Evolutionary conservation across 257 asterid species (phyloP), one percentile per base, ranked within the genome.

Genomic region (Cordia subcordata): DNA sequence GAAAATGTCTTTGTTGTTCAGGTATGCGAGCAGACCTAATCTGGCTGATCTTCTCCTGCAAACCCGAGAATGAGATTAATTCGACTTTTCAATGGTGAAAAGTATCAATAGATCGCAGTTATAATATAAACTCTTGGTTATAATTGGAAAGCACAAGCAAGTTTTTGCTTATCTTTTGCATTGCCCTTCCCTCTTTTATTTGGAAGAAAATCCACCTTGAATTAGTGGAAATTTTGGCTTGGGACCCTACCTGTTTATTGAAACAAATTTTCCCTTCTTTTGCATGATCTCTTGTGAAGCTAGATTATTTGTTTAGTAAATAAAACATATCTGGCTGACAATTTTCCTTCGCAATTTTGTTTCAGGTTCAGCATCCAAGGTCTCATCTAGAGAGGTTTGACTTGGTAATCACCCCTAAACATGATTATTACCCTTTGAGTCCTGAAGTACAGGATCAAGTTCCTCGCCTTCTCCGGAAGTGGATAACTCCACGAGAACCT

Each of bases 311-410:
- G 35, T 11, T 42, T 1, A 6, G 18, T 50, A 19, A n/a, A n/a
- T n/a, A n/a, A 44, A 10, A 27, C 6, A 27, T 1, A 27, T 27
- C 35, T 27, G 27, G 32, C 40, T 27, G 35, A 40, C 53, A 20
- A 21, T 55, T 42, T 66, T 17, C 17, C 23, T 11, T 42, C 49
- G 32, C 51, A 46, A 19, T 60, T 49, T 57, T 59, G 54, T 72
- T 79, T 64, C 95, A 93, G 99, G 81, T 93, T 83, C 99, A 93
- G 79, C 99, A 93, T 73, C 99, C 99, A 47, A 77, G 97, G 70
- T 82, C 95, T 63, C 88, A 68, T 67, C 78, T 93, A 79, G 89
- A 89, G 52, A 83, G 97, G 74, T 93, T 93, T 63, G 99, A 93
- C 83, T 71, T 93, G 84, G 97, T 93, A 64, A 83, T 93, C 64